Conservation (phyloP, 192 early-diverging fungal genomes). For the Backusella macrospora region DNA sequence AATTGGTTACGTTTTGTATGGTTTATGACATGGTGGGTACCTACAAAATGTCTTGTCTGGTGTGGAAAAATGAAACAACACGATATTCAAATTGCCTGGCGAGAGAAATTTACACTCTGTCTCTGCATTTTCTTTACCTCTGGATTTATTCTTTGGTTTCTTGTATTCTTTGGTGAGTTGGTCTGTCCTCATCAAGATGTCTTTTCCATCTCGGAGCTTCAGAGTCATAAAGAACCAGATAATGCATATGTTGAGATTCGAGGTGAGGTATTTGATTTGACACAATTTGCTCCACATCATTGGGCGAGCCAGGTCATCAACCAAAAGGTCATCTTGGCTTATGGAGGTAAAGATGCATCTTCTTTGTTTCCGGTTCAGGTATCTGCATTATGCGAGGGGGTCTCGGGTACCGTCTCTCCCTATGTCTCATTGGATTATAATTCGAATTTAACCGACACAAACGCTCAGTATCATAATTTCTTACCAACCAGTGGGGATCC, state of each 20-base stretch:
- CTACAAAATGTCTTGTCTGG: conserved; percentile 60
- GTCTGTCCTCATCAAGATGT: conserved; percentile 76
- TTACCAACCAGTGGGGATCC: conserved; percentile 62
- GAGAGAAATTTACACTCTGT: conserved; percentile 95
- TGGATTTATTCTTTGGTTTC: conserved; percentile 80
- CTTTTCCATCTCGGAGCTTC: conserved; percentile 64
- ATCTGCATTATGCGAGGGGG: conserved; percentile 58
- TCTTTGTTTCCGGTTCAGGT: conserved; percentile 73
- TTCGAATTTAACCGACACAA: conserved; percentile 47
- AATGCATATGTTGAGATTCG: conserved; percentile 72
- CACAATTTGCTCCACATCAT: conserved; percentile 60
- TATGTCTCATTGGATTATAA: conserved; percentile 52
- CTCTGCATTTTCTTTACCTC: conserved; percentile 81
- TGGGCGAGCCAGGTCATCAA: conserved; percentile 58
- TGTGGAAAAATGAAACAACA: conserved; percentile 80
- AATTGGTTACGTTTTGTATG: conserved; percentile 88
- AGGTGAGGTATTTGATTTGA: conserved; percentile 82
- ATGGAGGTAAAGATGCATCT: conserved; percentile 65
- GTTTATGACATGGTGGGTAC: conserved; percentile 82
- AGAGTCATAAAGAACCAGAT: conserved; percentile 37
- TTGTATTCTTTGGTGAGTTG: conserved; percentile 70
- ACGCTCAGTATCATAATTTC: conserved; percentile 71
- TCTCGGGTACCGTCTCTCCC: conserved; percentile 43
- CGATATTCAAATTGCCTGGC: conserved; percentile 91
- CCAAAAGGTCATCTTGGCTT: conserved; percentile 49